Base-by-base conservation (phyloP, 2,329 filamentous ascomycete genomes). In the Remersonia thermophila region DNA sequence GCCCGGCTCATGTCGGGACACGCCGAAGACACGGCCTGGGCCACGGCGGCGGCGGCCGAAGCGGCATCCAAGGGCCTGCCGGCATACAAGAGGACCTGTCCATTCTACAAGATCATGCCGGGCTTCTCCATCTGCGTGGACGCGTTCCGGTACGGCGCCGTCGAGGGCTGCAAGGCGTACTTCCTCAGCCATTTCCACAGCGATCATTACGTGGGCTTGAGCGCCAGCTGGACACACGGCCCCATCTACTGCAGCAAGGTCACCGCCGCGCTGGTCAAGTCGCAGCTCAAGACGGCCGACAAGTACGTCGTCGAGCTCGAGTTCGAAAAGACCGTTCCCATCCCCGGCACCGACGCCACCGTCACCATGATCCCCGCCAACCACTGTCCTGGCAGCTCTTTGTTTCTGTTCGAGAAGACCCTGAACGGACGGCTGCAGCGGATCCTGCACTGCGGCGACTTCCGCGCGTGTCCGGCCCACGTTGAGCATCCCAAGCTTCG, bases 131-230 rank as follows among this genome's bases (percentile, higher is more conserved):
- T 96, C 36, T 93, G 85, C 39, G 91, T 98, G 1, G 91, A 98
- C 57, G 91, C 91, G 0, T 94, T 98, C 52, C 77, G 89, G 14
- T 98, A 96, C 52, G 91, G 91, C 2, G 85, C 87, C 7, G 84
- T 98, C 1, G 72, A 93, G 53, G 87, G 85, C 1, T 94, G 87
- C 55, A 80, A 83, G 36, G 91, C 89, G 2, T 98, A 98, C 55
- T 98, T 98, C 48, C 69, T 98, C 9, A 95, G 87, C 49, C 91
- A 98, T 54, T 98, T 96, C 48, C 91, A 98, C 58, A 95, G 86
- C 51, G 91, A 98, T 54, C 91, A 98, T 55, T 98, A 98, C 50
- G 77, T 95, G 25, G 91, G 91, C 2, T 63, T 98, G 9, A 91
- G 84, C 9, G 77, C 82, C 7, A 84, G 70, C 23, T 98, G 91